phyloP scores from a whole-genome alignment of 148 eudicot genomes.

The Rhododendron mucronatum region DNA sequence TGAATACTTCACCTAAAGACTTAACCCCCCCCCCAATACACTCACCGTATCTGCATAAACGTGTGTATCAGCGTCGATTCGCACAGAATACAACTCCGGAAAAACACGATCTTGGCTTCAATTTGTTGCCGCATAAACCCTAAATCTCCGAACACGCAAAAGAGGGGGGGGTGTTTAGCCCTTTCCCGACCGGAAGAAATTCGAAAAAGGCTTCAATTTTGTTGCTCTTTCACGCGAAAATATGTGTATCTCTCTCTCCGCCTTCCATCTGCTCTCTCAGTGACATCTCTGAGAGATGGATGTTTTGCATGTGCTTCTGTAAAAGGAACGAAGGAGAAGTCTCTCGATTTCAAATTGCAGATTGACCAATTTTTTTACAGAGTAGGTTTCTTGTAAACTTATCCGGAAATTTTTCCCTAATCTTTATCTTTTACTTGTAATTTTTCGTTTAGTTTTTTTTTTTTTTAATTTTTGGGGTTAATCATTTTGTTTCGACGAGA shows the following conservation, averaged over 20 bases:
- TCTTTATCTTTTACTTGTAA: too few species aligned
- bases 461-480: too few species aligned
- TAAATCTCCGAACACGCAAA: background rate
- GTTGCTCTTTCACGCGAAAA: too few species aligned
- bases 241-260: background rate
- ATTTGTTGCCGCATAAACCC: background rate
- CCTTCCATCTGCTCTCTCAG: background rate
- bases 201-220: background rate
- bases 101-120: background rate
- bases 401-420: too few species aligned
- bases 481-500: too few species aligned
- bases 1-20: slow-evolving; percentile 15
- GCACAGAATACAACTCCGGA: background rate
- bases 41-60: background rate
- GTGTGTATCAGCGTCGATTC: background rate
- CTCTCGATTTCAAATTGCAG: background rate
- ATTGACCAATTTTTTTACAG: background rate
- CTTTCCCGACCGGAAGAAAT: background rate
- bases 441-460: too few species aligned
- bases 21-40: background rate
- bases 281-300: background rate
- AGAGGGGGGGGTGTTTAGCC: background rate
- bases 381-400: too few species aligned
- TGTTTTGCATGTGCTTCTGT: background rate
- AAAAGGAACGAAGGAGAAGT: background rate